Percentiles rank a stretch among this genome's conserved stretches.
phyloP scores from a whole-genome alignment of 805 yeast species.

The Barnettozyma populi region DNA sequence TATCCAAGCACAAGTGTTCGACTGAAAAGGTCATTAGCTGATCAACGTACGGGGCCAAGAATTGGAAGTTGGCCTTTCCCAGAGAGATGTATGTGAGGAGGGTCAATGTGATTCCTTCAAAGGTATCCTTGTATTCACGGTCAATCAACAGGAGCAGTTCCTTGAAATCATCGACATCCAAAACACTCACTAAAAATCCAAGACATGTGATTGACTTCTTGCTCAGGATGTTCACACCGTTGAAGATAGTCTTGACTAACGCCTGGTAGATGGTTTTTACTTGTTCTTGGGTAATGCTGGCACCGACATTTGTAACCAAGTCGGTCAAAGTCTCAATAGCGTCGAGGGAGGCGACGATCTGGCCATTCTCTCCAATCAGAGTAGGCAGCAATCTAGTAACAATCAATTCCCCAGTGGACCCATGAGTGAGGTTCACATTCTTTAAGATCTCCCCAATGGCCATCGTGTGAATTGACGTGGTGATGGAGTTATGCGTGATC shows the following conservation, averaged over 20 bases:
- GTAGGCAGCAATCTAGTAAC: slow-evolving; percentile 36
- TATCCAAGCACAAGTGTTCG: slow-evolving; percentile 23
- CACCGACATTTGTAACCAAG: slow-evolving; percentile 44
- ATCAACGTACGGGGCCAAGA: slow-evolving; percentile 19
- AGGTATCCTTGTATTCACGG: slow-evolving; percentile 15
- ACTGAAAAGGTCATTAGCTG: slow-evolving; percentile 21
- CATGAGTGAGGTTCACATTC: slow-evolving; percentile 21
- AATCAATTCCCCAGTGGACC: slow-evolving; percentile 25
- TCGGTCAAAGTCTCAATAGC: slow-evolving; percentile 57
- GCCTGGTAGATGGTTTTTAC: slow-evolving; percentile 22
- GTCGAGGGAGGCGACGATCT: slow-evolving; percentile 38
- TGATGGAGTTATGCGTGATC: slow-evolving; percentile 21
- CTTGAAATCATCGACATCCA: slow-evolving; percentile 24
- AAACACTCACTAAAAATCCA: slow-evolving; percentile 34
- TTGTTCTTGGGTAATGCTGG: slow-evolving; percentile 34
- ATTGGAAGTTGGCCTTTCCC: slow-evolving; percentile 25
- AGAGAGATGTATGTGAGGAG: slow-evolving; percentile 22
- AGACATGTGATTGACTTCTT: slow-evolving; percentile 46
- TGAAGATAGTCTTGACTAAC: slow-evolving; percentile 35
- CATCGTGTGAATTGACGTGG: slow-evolving; percentile 26
- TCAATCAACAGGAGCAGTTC: slow-evolving; percentile 17
- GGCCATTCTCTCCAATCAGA: slow-evolving; percentile 29
- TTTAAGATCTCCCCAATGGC: slow-evolving; percentile 23
- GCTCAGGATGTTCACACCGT: slow-evolving; percentile 39
- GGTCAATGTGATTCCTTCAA: slow-evolving; percentile 17